Conservation (phyloP, 306 rosid genomes). For the Sphenostylis stenocarpa region DNA sequence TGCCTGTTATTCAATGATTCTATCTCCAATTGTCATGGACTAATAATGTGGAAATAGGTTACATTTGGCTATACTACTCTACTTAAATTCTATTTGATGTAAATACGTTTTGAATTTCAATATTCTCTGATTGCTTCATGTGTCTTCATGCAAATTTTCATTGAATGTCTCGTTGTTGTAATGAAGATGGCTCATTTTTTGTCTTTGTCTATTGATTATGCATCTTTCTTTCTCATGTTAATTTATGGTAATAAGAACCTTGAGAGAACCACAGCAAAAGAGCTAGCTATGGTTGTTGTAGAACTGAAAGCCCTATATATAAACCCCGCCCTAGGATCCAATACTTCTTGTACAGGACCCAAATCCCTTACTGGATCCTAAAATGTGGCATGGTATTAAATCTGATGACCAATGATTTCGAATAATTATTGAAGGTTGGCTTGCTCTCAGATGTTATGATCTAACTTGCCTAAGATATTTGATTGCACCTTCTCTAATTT, state of each 20-base stretch:
- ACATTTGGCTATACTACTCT: neutral
- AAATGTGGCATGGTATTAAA: neutral
- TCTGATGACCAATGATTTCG: neutral
- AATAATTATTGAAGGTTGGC: neutral
- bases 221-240: conserved; percentile 15
- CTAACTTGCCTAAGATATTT: neutral
- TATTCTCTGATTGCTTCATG: neutral
- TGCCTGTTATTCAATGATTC: neutral
- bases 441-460: conserved; percentile 1
- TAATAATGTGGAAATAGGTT: neutral
- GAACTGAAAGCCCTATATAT: neutral
- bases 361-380: neutral
- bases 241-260: neutral
- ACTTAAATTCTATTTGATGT: neutral
- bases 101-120: neutral
- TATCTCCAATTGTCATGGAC: neutral
- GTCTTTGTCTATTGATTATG: conserved; percentile 22
- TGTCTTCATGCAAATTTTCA: neutral
- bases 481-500: neutral
- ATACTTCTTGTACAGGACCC: neutral
- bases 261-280: neutral
- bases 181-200: neutral
- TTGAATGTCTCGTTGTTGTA: neutral
- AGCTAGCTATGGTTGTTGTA: neutral
- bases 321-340: neutral